These are phyloP conservation scores for Spirogloea muscicola DNA, from an alignment of 139 green algal species.

Conservation along the genomic window DNA sequence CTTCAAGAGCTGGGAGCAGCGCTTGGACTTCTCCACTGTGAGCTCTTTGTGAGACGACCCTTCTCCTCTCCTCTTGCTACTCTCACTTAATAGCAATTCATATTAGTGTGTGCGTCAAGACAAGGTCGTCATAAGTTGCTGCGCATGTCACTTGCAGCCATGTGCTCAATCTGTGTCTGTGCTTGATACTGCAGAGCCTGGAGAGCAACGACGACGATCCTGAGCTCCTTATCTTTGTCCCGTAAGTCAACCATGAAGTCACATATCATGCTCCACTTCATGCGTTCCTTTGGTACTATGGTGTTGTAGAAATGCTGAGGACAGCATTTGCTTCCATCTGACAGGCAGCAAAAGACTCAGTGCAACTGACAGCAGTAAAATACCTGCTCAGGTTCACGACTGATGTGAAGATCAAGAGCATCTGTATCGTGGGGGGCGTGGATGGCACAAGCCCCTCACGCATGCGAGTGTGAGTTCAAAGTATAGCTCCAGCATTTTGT, in stretches of 20 bases:
- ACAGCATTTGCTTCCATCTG: too few relatives aligned
- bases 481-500: not conserved
- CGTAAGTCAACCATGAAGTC: conserved; percentile 26
- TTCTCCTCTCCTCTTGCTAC: conserved; percentile 7
- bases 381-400: conserved; percentile 35
- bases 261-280: not conserved
- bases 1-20: conserved; percentile 19
- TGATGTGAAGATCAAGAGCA: conserved; percentile 51
- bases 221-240: conserved; percentile 47
- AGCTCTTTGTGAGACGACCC: not conserved
- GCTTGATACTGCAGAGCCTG: not conserved
- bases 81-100: not conserved
- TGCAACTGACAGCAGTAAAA: not conserved
- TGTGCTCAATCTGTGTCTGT: not conserved
- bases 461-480: conserved; percentile 25
- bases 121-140: too few relatives aligned
- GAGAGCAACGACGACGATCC: conserved; percentile 46
- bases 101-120: too few relatives aligned
- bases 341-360: too few relatives aligned
- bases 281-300: not conserved
- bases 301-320: too few relatives aligned
- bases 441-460: conserved; percentile 15
- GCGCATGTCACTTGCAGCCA: too few relatives aligned
- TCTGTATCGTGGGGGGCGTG: conserved; percentile 37
- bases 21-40: conserved; percentile 27